Percentiles rank a stretch among this genome's conserved stretches.
Conservation (phyloP, 345 rosid genomes). For the Eucalyptus globulus region DNA sequence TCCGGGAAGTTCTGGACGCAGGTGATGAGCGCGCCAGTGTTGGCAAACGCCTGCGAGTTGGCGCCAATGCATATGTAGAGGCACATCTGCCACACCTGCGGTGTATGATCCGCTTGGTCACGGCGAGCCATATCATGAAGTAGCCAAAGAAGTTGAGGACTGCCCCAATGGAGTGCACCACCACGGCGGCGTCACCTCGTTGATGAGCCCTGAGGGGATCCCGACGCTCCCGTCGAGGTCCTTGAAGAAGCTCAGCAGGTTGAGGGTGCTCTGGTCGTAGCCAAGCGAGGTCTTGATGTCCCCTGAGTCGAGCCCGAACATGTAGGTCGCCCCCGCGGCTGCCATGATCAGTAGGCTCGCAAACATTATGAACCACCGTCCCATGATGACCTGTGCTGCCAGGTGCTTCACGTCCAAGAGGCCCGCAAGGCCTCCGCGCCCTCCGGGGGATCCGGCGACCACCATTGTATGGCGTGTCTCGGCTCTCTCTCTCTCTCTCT, state of each 20-base stretch:
- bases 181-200: slow-evolving; percentile 56
- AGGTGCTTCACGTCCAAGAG: slow-evolving; percentile 5
- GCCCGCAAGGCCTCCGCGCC: neutral
- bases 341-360: slow-evolving; percentile 47
- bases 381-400: slow-evolving; percentile 14
- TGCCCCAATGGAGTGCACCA: slow-evolving; percentile 30
- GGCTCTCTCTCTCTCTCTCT: too few species aligned
- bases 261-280: slow-evolving; percentile 53
- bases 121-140: slow-evolving; percentile 63
- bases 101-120: slow-evolving; percentile 19
- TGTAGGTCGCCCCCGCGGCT: slow-evolving; percentile 47
- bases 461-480: too few species aligned
- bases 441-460: neutral
- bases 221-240: slow-evolving; percentile 47
- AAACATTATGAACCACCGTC: slow-evolving; percentile 46
- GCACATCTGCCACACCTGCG: slow-evolving; percentile 51
- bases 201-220: slow-evolving; percentile 36
- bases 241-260: slow-evolving; percentile 45
- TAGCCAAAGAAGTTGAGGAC: slow-evolving; percentile 45
- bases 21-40: slow-evolving; percentile 40
- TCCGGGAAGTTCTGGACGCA: slow-evolving; percentile 55
- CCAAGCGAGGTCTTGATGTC: slow-evolving; percentile 20
- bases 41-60: slow-evolving; percentile 49
- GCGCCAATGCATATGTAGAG: slow-evolving; percentile 48
- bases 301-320: slow-evolving; percentile 36